A percentile compares a stretch with the other conserved stretches of the same genome.
These are phyloP conservation scores for Orbilia ellipsospora DNA, from an alignment of 2,329 filamentous ascomycete species.

Conservation along the genomic window DNA sequence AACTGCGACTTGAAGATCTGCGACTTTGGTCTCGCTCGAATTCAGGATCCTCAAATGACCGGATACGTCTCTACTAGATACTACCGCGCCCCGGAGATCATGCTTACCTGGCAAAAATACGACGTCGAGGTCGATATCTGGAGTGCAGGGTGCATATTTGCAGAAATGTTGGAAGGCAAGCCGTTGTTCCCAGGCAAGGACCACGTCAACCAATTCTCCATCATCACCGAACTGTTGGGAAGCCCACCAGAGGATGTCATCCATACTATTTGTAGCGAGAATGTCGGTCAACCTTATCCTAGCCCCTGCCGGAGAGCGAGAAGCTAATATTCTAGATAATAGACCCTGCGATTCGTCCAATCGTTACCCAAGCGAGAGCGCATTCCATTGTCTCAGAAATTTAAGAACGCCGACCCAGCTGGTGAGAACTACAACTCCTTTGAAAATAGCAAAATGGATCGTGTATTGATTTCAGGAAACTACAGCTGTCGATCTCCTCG, in stretches of 20 bases:
- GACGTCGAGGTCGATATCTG: conserved; percentile 99
- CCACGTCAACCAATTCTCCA: conserved; percentile 99
- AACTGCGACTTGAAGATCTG: conserved; percentile 99
- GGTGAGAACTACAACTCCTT: conserved; percentile 67
- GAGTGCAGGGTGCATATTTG: conserved; percentile 99
- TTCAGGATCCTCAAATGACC: conserved; percentile 99
- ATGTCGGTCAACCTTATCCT: conserved; percentile 69
- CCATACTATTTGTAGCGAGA: conserved; percentile 97
- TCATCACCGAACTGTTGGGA: conserved; percentile 96
- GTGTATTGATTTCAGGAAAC: neutral
- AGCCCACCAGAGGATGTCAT: conserved; percentile 99
- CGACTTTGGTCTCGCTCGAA: conserved; percentile 96
- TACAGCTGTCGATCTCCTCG: conserved; percentile 89
- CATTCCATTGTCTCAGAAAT: conserved; percentile 86
- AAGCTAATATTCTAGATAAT: conserved; percentile 18
- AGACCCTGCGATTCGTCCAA: conserved; percentile 88
- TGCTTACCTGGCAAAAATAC: conserved; percentile 99
- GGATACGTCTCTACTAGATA: conserved; percentile 98
- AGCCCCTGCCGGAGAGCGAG: neutral
- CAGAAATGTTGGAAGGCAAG: conserved; percentile 99
- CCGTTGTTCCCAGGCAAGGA: conserved; percentile 98
- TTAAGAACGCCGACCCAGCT: conserved; percentile 89
- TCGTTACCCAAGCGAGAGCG: conserved; percentile 94
- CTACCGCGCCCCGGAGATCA: conserved; percentile 98
- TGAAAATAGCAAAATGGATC: no score